These are phyloP conservation scores for Metarhizium robertsii DNA, from an alignment of 2,329 filamentous ascomycete species.

Conservation along the genomic window DNA sequence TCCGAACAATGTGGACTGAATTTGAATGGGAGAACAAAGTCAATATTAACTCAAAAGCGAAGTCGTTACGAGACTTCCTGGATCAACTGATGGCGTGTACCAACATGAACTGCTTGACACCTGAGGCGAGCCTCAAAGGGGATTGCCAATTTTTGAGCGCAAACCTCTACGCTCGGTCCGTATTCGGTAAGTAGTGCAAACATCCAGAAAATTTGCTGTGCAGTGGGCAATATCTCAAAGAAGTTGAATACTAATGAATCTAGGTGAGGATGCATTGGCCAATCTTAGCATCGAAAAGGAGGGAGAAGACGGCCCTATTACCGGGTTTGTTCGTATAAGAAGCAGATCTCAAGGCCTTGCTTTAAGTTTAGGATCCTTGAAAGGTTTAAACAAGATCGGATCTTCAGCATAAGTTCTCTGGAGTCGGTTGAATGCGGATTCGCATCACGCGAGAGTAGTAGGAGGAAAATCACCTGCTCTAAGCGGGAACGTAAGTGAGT, in stretches of 20 bases:
- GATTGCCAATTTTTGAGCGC: constrained; percentile 97
- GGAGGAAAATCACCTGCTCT: not conserved
- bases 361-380: constrained; percentile 85
- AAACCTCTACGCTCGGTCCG: constrained; percentile 90
- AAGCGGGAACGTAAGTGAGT: not conserved
- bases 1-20: constrained; percentile 99
- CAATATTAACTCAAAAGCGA: constrained; percentile 98
- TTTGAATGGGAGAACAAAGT: constrained; percentile 99
- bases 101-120: constrained; percentile 97
- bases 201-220: not conserved
- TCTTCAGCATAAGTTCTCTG: constrained; percentile 18
- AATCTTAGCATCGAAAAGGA: constrained; percentile 98
- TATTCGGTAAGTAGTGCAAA: constrained; percentile 71
- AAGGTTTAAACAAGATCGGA: constrained; percentile 80
- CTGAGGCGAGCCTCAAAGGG: constrained; percentile 90
- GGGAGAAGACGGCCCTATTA: constrained; percentile 88
- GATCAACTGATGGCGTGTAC: constrained; percentile 93
- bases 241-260: constrained; percentile 13
- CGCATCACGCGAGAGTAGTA: no score
- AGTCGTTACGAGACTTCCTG: constrained; percentile 83
- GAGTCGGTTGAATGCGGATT: no score
- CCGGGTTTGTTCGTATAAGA: constrained; percentile 94
- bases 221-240: not conserved
- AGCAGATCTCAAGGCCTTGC: constrained; percentile 94
- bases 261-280: constrained; percentile 95